Evolutionary conservation across 495 filamentous ascomycete genomes (phyloP).

Genomic region (Hypoxylon intermedium): DNA sequence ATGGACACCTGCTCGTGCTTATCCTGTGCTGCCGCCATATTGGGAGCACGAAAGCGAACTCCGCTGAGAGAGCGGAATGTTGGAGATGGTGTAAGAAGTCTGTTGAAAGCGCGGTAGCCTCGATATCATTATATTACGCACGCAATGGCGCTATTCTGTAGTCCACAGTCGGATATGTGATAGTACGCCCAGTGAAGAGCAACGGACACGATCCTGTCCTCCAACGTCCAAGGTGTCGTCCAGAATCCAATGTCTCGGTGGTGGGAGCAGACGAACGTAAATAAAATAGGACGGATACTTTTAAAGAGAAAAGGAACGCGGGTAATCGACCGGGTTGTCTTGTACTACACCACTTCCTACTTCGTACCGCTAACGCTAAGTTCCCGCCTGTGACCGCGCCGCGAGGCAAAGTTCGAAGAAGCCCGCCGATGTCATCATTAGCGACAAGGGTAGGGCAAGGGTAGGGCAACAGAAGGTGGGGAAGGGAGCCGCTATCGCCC

Average conservation of each 20-base stretch:
- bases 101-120: conserved; percentile 32
- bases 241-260: too few relatives aligned
- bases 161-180: conserved; percentile 10
- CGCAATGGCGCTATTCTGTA: conserved; percentile 34
- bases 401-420: conserved; percentile 13
- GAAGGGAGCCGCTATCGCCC: conserved; percentile 26
- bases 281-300: neutral
- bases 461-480: too few relatives aligned
- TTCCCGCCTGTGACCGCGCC: conserved; percentile 3
- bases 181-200: neutral
- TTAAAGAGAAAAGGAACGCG: neutral
- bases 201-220: neutral
- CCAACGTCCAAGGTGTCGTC: too few relatives aligned
- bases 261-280: conserved; percentile 4
- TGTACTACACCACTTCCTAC: neutral
- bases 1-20: conserved; percentile 16
- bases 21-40: conserved; percentile 41
- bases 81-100: conserved; percentile 34
- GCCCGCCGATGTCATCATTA: conserved; percentile 30
- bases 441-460: conserved; percentile 10
- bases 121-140: conserved; percentile 39
- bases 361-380: too few relatives aligned
- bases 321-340: conserved; percentile 5
- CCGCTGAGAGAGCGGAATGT: conserved; percentile 43
- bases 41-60: conserved; percentile 44